Evolutionary conservation across 2,329 filamentous ascomycete genomes (phyloP).

Genomic region (Penicillium sp.): DNA sequence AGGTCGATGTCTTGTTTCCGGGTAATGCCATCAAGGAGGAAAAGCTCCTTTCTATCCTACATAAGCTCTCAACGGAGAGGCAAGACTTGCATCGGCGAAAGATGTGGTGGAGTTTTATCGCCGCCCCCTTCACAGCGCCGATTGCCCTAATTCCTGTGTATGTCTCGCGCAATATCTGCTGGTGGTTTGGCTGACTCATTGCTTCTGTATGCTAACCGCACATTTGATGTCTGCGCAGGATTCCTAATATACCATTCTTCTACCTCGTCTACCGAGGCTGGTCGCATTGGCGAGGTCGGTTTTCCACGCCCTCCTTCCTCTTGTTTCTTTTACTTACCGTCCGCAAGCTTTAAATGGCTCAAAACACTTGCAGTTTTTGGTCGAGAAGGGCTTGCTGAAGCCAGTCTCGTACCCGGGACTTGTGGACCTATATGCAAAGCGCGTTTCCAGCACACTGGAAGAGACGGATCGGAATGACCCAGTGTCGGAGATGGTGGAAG

Average conservation of each 20-base stretch:
- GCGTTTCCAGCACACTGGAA: slow-evolving; percentile 40
- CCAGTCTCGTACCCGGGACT: slow-evolving; percentile 70
- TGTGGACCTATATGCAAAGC: slow-evolving; percentile 71
- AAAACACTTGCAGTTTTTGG: slow-evolving; percentile 80
- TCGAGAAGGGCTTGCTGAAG: slow-evolving; percentile 72
- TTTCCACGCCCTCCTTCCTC: slow-evolving; percentile 17
- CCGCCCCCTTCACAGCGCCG: slow-evolving; percentile 82
- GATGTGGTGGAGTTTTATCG: slow-evolving; percentile 79
- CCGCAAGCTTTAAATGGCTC: slow-evolving; percentile 74
- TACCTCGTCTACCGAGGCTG: slow-evolving; percentile 88
- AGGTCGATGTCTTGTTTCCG: slow-evolving; percentile 73
- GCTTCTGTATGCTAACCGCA: background rate
- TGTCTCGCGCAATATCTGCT: slow-evolving; percentile 39
- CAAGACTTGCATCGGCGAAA: slow-evolving; percentile 76
- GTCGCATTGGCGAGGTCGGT: slow-evolving; percentile 77
- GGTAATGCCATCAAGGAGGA: slow-evolving; percentile 68
- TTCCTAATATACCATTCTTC: slow-evolving; percentile 96
- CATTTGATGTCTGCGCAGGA: slow-evolving; percentile 53
- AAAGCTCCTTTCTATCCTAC: slow-evolving; percentile 69
- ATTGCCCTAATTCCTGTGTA: slow-evolving; percentile 86
- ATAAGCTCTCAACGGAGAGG: slow-evolving; percentile 76
- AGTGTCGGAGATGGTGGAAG: slow-evolving; percentile 36
- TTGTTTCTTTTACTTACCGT: slow-evolving; percentile 25
- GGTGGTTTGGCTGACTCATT: background rate
- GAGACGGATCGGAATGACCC: slow-evolving; percentile 34